phyloP scores from a whole-genome alignment of 106 monocot genomes.

The Platanthera zijinensis region DNA sequence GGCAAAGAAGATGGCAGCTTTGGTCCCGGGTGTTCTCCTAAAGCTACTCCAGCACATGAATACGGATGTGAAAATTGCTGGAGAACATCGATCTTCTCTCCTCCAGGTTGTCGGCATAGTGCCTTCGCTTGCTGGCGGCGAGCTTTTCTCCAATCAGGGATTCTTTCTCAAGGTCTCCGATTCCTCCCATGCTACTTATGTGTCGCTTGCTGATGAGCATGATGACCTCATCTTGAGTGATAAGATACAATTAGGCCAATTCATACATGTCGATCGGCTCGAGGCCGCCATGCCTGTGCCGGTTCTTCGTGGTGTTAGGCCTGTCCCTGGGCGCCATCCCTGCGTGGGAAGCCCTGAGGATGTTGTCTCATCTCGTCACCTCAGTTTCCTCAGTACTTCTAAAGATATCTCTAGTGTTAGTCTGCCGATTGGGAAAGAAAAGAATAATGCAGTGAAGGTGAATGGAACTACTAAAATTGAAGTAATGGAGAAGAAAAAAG shows the following conservation, averaged over 20 bases:
- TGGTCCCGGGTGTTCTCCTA: slow-evolving; percentile 70
- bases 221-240: slow-evolving; percentile 82
- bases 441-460: slow-evolving; percentile 24
- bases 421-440: slow-evolving; percentile 23
- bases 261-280: slow-evolving; percentile 65
- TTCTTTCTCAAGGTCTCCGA: slow-evolving; percentile 92
- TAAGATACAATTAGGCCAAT: slow-evolving; percentile 81
- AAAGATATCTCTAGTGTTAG: slow-evolving; percentile 5
- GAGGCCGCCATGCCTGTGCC: slow-evolving; percentile 74
- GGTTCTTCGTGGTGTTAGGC: slow-evolving; percentile 50
- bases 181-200: slow-evolving; percentile 85
- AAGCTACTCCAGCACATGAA: slow-evolving; percentile 89
- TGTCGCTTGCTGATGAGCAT: slow-evolving; percentile 60
- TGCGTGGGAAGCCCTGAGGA: slow-evolving; percentile 80
- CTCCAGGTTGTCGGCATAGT: slow-evolving; percentile 85
- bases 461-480: slow-evolving; percentile 27
- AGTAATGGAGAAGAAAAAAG: slow-evolving; percentile 28
- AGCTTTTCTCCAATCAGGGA: slow-evolving; percentile 72
- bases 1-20: slow-evolving; percentile 45
- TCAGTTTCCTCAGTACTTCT: slow-evolving; percentile 32
- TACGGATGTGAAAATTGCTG: slow-evolving; percentile 48
- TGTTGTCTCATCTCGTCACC: slow-evolving; percentile 37
- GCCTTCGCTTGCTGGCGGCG: slow-evolving; percentile 64
- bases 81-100: slow-evolving; percentile 72
- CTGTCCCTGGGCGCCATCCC: slow-evolving; percentile 71